These are phyloP conservation scores for Calocybe indica DNA, from an alignment of 768 basidiomycete genomes.

Conservation along the genomic window DNA sequence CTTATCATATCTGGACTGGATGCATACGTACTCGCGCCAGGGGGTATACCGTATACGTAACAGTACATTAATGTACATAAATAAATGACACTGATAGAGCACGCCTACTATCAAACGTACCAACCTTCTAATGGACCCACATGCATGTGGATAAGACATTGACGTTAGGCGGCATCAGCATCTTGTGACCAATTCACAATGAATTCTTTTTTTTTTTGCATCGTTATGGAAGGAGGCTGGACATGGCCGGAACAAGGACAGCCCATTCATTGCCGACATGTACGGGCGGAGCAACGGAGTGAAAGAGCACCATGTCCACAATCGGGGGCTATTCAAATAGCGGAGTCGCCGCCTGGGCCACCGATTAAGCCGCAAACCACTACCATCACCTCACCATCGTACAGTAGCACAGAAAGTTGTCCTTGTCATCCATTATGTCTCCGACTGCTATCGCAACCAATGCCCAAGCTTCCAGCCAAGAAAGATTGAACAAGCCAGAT, in stretches of 20 bases:
- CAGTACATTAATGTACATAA: too few species aligned
- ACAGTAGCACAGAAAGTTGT: neutral
- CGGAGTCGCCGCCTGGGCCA: neutral
- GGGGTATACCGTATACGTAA: too few species aligned
- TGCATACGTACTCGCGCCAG: too few species aligned
- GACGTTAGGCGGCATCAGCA: too few species aligned
- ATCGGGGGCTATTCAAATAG: too few species aligned
- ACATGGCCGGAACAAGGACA: neutral
- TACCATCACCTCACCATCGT: conserved; percentile 6
- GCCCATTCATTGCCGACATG: conserved; percentile 4
- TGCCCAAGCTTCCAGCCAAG: conserved; percentile 18
- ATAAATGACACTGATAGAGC: too few species aligned
- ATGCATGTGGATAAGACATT: too few species aligned
- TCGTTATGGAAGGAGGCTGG: neutral
- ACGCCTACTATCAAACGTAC: too few species aligned
- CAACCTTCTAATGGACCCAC: too few species aligned
- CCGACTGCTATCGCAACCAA: conserved; percentile 15
- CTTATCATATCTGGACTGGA: neutral
- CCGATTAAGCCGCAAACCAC: conserved; percentile 7
- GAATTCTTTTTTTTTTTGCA: neutral
- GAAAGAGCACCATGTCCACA: too few species aligned
- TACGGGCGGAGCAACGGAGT: conserved; percentile 12
- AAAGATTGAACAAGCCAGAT: conserved; percentile 12
- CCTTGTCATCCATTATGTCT: conserved; percentile 13
- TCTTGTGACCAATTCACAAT: neutral